A percentile compares a stretch with the other conserved stretches of the same genome.
phyloP scores from a whole-genome alignment of 2,329 filamentous ascomycete species.

The Colletotrichum liriopes region DNA sequence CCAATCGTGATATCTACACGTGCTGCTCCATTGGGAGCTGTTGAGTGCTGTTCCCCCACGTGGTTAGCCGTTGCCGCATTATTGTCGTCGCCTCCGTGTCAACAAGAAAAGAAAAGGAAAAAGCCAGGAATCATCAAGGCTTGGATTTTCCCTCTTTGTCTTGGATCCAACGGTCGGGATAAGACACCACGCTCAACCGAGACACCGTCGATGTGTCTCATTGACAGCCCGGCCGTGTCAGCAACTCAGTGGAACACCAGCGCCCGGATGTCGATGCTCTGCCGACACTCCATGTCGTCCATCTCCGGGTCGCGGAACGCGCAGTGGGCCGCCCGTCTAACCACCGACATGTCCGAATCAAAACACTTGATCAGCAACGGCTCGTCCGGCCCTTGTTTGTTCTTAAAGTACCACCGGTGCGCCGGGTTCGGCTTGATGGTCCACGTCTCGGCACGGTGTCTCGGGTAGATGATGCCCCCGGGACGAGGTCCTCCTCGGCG shows the following conservation, averaged over 20 bases:
- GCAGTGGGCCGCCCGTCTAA: slow-evolving; percentile 77
- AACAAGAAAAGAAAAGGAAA: background rate
- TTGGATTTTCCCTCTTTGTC: background rate
- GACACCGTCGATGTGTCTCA: background rate
- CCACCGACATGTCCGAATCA: slow-evolving; percentile 69
- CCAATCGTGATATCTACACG: background rate
- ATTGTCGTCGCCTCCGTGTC: too few relatives aligned
- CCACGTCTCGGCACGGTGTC: slow-evolving; percentile 55
- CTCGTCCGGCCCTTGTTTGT: slow-evolving; percentile 66
- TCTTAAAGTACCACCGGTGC: slow-evolving; percentile 70
- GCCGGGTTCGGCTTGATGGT: slow-evolving; percentile 51
- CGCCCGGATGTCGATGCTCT: slow-evolving; percentile 92
- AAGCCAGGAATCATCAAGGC: too few relatives aligned
- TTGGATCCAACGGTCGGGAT: background rate
- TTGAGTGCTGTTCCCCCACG: background rate
- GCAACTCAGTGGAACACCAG: slow-evolving; percentile 76
- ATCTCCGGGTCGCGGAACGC: slow-evolving; percentile 84
- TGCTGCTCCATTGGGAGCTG: too few relatives aligned
- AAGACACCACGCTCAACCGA: slow-evolving; percentile 7
- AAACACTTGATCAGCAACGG: slow-evolving; percentile 75
- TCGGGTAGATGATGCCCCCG: slow-evolving; percentile 55
- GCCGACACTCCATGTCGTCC: slow-evolving; percentile 78
- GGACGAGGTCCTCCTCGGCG: slow-evolving; percentile 57
- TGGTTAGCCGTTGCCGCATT: background rate
- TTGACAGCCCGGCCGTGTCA: background rate